Conservation (phyloP, 768 basidiomycete species). For the Clavaria fumosa region DNA sequence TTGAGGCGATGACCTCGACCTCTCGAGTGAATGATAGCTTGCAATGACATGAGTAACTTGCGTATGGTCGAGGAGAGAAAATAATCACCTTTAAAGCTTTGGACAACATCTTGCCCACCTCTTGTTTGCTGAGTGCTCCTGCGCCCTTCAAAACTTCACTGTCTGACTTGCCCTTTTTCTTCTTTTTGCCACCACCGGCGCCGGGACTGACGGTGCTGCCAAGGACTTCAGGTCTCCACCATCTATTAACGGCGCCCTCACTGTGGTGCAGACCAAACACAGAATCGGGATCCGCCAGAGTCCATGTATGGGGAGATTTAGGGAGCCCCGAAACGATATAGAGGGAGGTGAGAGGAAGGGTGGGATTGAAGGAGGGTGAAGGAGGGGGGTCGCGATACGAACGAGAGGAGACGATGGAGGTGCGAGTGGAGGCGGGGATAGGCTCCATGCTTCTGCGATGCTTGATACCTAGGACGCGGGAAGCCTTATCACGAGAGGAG, state of each 20-base stretch:
- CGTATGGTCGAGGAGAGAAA: conserved; percentile 4
- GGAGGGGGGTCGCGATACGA: conserved; percentile 43
- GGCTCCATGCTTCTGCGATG: conserved; percentile 76
- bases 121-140: conserved; percentile 69
- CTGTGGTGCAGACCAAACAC: conserved; percentile 69
- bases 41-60: background rate
- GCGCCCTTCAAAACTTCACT: conserved; percentile 52
- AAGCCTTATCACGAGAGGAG: conserved; percentile 50
- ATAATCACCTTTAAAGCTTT: conserved; percentile 70
- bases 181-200: conserved; percentile 66
- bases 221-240: conserved; percentile 86
- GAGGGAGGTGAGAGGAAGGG: conserved; percentile 65
- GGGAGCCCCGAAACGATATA: conserved; percentile 83
- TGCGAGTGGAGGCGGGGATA: conserved; percentile 61
- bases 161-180: conserved; percentile 47
- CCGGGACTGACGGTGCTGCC: conserved; percentile 79
- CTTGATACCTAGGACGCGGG: conserved; percentile 58
- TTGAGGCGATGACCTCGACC: conserved; percentile 90
- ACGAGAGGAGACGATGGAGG: conserved; percentile 64
- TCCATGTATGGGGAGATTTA: conserved; percentile 84
- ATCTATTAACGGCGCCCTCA: conserved; percentile 74
- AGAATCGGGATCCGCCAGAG: conserved; percentile 71
- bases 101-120: conserved; percentile 80
- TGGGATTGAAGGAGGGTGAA: conserved; percentile 46
- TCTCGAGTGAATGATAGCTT: conserved; percentile 86